Conservation (phyloP, 306 rosid species). For the Calophaca sinica region DNA sequence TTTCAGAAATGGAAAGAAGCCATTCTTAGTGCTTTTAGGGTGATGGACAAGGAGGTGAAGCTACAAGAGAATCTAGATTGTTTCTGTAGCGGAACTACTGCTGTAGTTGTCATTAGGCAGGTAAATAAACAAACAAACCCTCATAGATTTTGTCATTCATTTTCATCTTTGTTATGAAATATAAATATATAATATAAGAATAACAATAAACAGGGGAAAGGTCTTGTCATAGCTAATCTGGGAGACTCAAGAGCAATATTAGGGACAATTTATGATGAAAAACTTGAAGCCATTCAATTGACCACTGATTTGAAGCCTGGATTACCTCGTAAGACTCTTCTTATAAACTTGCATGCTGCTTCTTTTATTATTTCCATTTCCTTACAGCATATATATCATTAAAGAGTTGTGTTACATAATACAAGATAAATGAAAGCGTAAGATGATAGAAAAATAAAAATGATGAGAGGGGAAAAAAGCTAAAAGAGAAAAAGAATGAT, state of each 20-base stretch:
- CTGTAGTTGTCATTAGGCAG: constrained; percentile 68
- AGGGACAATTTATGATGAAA: constrained; percentile 60
- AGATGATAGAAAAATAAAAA: too few relatives aligned
- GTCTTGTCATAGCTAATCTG: constrained; percentile 72
- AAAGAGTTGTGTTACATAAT: not conserved
- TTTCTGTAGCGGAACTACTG: constrained; percentile 75
- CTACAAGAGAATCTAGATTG: constrained; percentile 64
- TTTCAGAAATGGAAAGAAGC: constrained; percentile 59
- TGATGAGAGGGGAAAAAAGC: too few relatives aligned
- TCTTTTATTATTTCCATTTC: not conserved
- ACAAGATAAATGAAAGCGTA: not conserved
- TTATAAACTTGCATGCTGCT: not conserved
- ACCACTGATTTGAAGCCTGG: constrained; percentile 82
- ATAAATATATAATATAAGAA: not conserved
- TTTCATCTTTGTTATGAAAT: not conserved
- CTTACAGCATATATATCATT: not conserved
- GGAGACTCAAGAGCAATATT: constrained; percentile 90
- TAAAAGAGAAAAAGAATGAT: too few relatives aligned
- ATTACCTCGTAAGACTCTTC: constrained; percentile 61
- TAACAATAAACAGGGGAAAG: constrained; percentile 57
- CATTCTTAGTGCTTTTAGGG: constrained; percentile 58
- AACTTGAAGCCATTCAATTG: constrained; percentile 62
- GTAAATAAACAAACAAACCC: constrained; percentile 42
- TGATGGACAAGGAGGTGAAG: constrained; percentile 78
- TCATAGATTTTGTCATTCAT: not conserved